Conservation (phyloP, 2,329 filamentous ascomycete genomes). For the Colletotrichum gloeosporioides region DNA sequence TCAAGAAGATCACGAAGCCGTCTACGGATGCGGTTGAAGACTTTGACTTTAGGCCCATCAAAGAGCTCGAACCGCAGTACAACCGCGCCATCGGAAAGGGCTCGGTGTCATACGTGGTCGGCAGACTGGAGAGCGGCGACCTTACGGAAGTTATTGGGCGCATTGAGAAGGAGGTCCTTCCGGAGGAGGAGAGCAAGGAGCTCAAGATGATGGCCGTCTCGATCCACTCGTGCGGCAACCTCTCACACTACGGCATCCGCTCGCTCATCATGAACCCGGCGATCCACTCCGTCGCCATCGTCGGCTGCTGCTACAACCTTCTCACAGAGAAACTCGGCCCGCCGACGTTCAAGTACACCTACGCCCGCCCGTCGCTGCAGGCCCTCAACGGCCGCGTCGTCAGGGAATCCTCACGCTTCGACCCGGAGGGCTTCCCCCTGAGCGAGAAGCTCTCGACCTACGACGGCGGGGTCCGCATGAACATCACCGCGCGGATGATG, state of each 20-base stretch:
- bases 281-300: conserved; percentile 90
- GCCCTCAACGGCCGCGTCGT: conserved; percentile 72
- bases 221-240: conserved; percentile 95
- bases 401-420: conserved; percentile 73
- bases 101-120: conserved; percentile 79
- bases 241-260: conserved; percentile 92
- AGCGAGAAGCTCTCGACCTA: conserved; percentile 71
- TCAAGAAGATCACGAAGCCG: conserved; percentile 28
- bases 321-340: conserved; percentile 89
- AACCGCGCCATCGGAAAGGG: conserved; percentile 67
- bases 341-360: conserved; percentile 83
- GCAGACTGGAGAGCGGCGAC: conserved; percentile 75
- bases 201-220: conserved; percentile 83
- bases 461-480: conserved; percentile 75
- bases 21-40: conserved; percentile 23
- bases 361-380: conserved; percentile 72
- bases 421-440: conserved; percentile 95
- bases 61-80: conserved; percentile 57
- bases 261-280: conserved; percentile 84
- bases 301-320: conserved; percentile 98
- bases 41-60: conserved; percentile 51
- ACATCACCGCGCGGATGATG: conserved; percentile 98
- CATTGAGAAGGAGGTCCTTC: conserved; percentile 52
- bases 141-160: conserved; percentile 70
- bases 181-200: conserved; percentile 32